Evolutionary conservation across 2,329 filamentous ascomycete genomes (phyloP).

Genomic region (Fusarium sp.): DNA sequence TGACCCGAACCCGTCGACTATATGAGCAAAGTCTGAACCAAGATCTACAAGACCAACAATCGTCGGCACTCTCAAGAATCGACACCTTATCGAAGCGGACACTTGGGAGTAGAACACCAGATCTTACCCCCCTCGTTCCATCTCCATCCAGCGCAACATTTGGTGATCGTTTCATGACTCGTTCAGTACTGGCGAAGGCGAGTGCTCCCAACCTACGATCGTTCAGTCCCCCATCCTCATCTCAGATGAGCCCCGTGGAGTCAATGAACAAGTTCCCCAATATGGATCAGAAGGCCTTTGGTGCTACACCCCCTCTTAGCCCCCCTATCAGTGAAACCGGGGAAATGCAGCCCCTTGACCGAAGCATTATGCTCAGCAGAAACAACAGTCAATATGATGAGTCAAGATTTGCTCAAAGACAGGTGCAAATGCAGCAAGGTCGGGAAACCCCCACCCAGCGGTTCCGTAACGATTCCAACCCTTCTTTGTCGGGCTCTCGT

Average conservation of each 20-base stretch:
- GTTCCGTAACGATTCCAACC: conserved; percentile 59
- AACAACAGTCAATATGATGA: conserved; percentile 84
- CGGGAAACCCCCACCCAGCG: conserved; percentile 69
- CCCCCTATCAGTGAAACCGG: conserved; percentile 76
- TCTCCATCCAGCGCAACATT: conserved; percentile 60
- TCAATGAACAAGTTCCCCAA: conserved; percentile 52
- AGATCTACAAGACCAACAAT: conserved; percentile 83
- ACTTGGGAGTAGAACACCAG: conserved; percentile 61
- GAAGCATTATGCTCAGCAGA: conserved; percentile 79
- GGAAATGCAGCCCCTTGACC: conserved; percentile 75
- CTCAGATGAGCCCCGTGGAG: conserved; percentile 55
- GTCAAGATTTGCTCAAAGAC: conserved; percentile 83
- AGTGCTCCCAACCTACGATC: conserved; percentile 78
- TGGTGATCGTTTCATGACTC: conserved; percentile 60
- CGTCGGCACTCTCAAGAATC: conserved; percentile 79
- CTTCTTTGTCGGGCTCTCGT: conserved; percentile 54
- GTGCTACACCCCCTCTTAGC: conserved; percentile 56
- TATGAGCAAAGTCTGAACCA: conserved; percentile 87
- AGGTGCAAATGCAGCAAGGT: conserved; percentile 82
- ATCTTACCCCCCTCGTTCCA: conserved; percentile 59
- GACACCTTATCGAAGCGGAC: conserved; percentile 78
- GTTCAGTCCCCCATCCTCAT: conserved; percentile 61
- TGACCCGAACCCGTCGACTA: conserved; percentile 77
- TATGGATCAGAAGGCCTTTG: conserved; percentile 51
- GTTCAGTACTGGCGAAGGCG: conserved; percentile 62